A percentile compares a stretch with the other conserved stretches of the same genome.
These are phyloP conservation scores for Hypoxylon intermedium DNA, from an alignment of 495 filamentous ascomycete genomes.

Conservation along the genomic window DNA sequence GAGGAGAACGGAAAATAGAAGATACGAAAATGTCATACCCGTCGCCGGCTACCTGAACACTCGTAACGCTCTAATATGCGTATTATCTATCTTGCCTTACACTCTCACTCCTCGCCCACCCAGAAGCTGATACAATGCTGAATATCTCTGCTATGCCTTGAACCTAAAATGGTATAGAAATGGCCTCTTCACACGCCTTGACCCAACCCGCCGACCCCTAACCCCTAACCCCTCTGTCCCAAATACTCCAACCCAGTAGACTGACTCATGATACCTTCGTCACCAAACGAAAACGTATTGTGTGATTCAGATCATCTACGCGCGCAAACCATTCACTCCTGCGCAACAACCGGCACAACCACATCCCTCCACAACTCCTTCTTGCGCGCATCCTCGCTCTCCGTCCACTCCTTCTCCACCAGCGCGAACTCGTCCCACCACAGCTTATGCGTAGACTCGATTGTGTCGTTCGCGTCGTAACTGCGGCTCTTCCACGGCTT, in stretches of 20 bases:
- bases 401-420: conserved; percentile 48
- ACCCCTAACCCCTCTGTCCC: neutral
- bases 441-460: conserved; percentile 48
- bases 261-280: too few relatives aligned
- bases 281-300: too few relatives aligned
- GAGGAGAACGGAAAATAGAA: too few relatives aligned
- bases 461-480: conserved; percentile 41
- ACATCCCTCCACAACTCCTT: conserved; percentile 45
- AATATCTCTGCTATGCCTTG: conserved; percentile 15
- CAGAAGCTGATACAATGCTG: neutral
- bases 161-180: conserved; percentile 14
- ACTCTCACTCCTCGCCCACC: neutral
- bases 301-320: too few relatives aligned
- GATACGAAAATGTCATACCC: neutral
- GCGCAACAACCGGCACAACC: conserved; percentile 49
- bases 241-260: too few relatives aligned
- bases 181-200: neutral
- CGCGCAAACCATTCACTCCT: conserved; percentile 41
- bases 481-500: conserved; percentile 50
- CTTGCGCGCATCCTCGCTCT: conserved; percentile 37
- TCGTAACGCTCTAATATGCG: conserved; percentile 12
- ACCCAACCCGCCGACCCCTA: too few relatives aligned
- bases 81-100: conserved; percentile 5
- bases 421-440: conserved; percentile 49
- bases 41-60: neutral